Percentiles rank a stretch among this genome's conserved stretches.
Evolutionary conservation across 2,329 filamentous ascomycete genomes (phyloP).

Genomic region (Chaetomium olivaceum): DNA sequence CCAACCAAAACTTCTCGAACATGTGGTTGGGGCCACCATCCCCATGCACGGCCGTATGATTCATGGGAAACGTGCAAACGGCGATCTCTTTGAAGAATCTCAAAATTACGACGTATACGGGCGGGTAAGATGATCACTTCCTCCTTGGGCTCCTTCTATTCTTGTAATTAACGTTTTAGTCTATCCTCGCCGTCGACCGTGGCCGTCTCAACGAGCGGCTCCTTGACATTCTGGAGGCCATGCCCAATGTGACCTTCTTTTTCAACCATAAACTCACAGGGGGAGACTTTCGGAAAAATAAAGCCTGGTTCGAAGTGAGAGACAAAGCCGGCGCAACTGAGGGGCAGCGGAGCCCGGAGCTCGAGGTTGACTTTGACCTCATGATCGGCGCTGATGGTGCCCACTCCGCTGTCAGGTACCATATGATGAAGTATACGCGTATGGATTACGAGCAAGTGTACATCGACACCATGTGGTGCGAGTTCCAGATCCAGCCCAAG

Average conservation of each 20-base stretch:
- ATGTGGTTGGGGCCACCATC: constrained; percentile 75
- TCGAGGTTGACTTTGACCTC: constrained; percentile 85
- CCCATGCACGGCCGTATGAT: constrained; percentile 98
- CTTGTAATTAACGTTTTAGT: constrained; percentile 49
- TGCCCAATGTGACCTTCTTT: constrained; percentile 87
- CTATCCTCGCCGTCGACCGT: constrained; percentile 83
- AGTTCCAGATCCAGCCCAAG: constrained; percentile 75
- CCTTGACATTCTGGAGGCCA: constrained; percentile 76
- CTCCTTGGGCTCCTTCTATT: neutral
- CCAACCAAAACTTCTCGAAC: constrained; percentile 66
- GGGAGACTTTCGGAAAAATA: constrained; percentile 75
- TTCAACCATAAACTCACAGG: constrained; percentile 94
- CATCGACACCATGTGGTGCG: constrained; percentile 96
- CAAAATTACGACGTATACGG: constrained; percentile 91
- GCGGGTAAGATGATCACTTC: constrained; percentile 56
- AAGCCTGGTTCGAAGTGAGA: constrained; percentile 81
- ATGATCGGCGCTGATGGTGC: constrained; percentile 95
- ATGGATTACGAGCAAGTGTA: constrained; percentile 94
- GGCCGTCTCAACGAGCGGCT: constrained; percentile 79
- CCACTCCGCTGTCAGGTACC: constrained; percentile 85
- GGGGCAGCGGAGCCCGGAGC: constrained; percentile 59
- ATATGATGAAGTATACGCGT: constrained; percentile 91
- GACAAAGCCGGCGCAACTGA: constrained; percentile 36
- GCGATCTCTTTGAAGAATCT: constrained; percentile 70
- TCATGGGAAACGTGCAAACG: constrained; percentile 67